phyloP scores from a whole-genome alignment of 495 filamentous ascomycete genomes.

The Neurospora discreta region DNA sequence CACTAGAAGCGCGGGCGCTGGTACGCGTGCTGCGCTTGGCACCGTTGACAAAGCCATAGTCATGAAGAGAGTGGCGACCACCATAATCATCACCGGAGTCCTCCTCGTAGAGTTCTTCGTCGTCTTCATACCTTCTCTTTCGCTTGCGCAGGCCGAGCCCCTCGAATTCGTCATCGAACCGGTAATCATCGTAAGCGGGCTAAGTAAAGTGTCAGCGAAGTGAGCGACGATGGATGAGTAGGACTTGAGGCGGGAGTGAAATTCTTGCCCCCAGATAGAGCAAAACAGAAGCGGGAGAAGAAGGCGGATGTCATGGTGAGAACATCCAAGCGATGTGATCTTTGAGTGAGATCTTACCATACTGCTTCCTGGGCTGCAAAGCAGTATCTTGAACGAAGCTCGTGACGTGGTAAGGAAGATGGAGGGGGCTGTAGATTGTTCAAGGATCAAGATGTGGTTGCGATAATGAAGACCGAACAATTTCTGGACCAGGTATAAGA shows the following conservation, averaged over 20 bases:
- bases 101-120: conserved; percentile 22
- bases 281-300: background rate
- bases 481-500: background rate
- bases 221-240: background rate
- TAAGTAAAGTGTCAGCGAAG: background rate
- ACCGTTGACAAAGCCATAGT: background rate
- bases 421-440: background rate
- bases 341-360: background rate
- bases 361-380: background rate
- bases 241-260: background rate
- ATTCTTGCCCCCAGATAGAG: background rate
- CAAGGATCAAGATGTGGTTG: background rate
- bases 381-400: background rate
- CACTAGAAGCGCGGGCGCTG: conserved; percentile 9
- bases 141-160: conserved; percentile 11
- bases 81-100: background rate
- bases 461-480: background rate
- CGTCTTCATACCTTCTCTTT: conserved; percentile 17
- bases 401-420: background rate
- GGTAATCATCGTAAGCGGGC: background rate
- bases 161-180: conserved; percentile 4
- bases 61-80: background rate
- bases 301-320: background rate
- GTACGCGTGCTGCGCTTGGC: conserved; percentile 10
- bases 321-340: background rate